These are phyloP conservation scores for Quercus aquifolioides DNA, from an alignment of 306 rosid genomes.

Conservation along the genomic window DNA sequence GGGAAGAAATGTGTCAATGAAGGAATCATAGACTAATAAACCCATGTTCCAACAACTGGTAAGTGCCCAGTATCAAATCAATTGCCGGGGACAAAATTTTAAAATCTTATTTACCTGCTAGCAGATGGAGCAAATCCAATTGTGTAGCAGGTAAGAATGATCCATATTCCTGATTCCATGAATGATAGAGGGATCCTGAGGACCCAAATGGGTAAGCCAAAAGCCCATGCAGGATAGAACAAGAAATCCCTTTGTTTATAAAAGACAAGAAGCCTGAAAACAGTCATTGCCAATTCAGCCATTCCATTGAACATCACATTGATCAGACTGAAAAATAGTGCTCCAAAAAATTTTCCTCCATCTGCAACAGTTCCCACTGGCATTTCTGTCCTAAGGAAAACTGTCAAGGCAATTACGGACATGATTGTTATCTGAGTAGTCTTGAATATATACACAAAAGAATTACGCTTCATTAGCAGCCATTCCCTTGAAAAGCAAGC, in stretches of 20 bases:
- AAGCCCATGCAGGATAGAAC: conserved; percentile 86
- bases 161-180: conserved; percentile 65
- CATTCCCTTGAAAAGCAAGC: conserved; percentile 80
- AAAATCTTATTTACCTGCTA: conserved; percentile 49
- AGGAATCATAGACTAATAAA: conserved; percentile 14
- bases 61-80: not conserved
- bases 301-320: conserved; percentile 81
- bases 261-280: conserved; percentile 67
- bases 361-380: conserved; percentile 38
- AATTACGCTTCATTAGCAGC: conserved; percentile 60
- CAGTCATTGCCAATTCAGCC: conserved; percentile 59
- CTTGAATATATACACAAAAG: conserved; percentile 59
- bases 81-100: not conserved
- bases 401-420: conserved; percentile 50
- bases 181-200: conserved; percentile 73
- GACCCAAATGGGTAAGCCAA: conserved; percentile 65
- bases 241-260: conserved; percentile 66
- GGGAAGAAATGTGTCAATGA: not conserved
- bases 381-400: conserved; percentile 71
- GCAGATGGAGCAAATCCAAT: conserved; percentile 81
- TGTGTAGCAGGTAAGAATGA: conserved; percentile 60
- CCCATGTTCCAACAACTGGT: conserved; percentile 20
- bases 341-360: conserved; percentile 64
- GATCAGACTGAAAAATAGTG: conserved; percentile 55
- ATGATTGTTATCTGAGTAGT: conserved; percentile 52